Percentiles rank a stretch among this genome's conserved stretches.
These are phyloP conservation scores for Lipomyces sp. DNA, from an alignment of 805 yeast species.

Conservation along the genomic window DNA sequence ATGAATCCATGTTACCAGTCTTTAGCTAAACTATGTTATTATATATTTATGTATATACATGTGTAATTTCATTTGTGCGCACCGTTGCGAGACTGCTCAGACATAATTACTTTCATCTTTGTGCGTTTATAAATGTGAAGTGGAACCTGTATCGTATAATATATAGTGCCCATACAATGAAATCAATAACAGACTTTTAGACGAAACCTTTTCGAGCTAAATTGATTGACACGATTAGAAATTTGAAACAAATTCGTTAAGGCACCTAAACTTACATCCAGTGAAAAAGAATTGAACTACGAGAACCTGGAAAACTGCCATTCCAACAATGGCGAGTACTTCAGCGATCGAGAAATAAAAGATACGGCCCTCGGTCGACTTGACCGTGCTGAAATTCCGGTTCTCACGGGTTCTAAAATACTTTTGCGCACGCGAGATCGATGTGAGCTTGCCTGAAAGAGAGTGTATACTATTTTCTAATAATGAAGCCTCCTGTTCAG, in stretches of 20 bases:
- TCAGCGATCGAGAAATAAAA: slow-evolving; percentile 76
- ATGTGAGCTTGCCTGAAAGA: slow-evolving; percentile 41
- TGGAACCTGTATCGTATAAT: slow-evolving; percentile 3
- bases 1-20: neutral
- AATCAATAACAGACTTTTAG: slow-evolving; percentile 10
- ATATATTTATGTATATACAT: slow-evolving; percentile 7
- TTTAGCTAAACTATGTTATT: neutral
- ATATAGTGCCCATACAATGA: neutral
- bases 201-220: slow-evolving; percentile 39
- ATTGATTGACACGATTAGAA: neutral
- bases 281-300: slow-evolving; percentile 81
- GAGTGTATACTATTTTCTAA: slow-evolving; percentile 46
- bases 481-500: slow-evolving; percentile 28
- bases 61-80: neutral
- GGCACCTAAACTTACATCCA: slow-evolving; percentile 40
- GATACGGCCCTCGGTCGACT: slow-evolving; percentile 75
- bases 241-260: neutral
- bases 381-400: slow-evolving; percentile 88
- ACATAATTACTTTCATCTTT: neutral
- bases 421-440: slow-evolving; percentile 53
- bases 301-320: slow-evolving; percentile 78
- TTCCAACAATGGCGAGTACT: slow-evolving; percentile 72
- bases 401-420: slow-evolving; percentile 89
- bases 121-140: too few species aligned
- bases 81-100: neutral